Percentiles rank a stretch among this genome's conserved stretches.
Conservation (phyloP, 2,329 filamentous ascomycete genomes). For the Aspergillus caelatus region DNA sequence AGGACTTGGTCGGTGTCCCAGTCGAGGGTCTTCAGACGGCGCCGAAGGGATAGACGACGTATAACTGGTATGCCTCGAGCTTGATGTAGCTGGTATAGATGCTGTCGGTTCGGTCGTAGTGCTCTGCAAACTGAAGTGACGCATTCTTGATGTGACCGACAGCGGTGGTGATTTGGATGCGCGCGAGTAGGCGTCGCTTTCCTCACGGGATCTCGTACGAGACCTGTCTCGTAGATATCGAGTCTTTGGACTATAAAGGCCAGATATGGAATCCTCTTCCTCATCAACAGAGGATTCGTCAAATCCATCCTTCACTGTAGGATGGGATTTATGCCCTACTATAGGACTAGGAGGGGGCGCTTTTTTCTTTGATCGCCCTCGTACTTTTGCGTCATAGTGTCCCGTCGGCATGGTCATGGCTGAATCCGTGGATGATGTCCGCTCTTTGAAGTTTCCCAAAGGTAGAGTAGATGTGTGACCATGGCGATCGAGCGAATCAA, state of each 20-base stretch:
- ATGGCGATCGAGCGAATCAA: slow-evolving; percentile 14
- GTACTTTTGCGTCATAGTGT: slow-evolving; percentile 35
- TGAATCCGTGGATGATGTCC: slow-evolving; percentile 18
- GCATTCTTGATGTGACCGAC: slow-evolving; percentile 42
- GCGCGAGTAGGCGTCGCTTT: slow-evolving; percentile 25
- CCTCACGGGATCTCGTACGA: slow-evolving; percentile 10
- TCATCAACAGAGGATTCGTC: slow-evolving; percentile 29
- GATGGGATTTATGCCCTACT: not conserved
- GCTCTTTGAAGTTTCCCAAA: slow-evolving; percentile 3
- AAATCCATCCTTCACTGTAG: not conserved
- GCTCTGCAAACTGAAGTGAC: slow-evolving; percentile 37
- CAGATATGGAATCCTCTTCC: slow-evolving; percentile 19
- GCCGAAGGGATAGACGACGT: slow-evolving; percentile 33
- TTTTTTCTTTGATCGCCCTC: slow-evolving; percentile 21
- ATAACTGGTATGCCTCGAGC: slow-evolving; percentile 37
- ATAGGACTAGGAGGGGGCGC: not conserved
- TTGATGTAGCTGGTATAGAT: slow-evolving; percentile 30
- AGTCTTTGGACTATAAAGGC: not conserved
- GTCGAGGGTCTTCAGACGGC: slow-evolving; percentile 30
- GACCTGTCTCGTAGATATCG: slow-evolving; percentile 3
- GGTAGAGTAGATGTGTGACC: not conserved
- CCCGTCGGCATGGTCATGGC: slow-evolving; percentile 29
- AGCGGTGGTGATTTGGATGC: slow-evolving; percentile 39
- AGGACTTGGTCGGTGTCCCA: slow-evolving; percentile 20
- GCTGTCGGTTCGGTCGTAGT: slow-evolving; percentile 28